phyloP scores from a whole-genome alignment of 345 rosid genomes.

The Citrus australasica region DNA sequence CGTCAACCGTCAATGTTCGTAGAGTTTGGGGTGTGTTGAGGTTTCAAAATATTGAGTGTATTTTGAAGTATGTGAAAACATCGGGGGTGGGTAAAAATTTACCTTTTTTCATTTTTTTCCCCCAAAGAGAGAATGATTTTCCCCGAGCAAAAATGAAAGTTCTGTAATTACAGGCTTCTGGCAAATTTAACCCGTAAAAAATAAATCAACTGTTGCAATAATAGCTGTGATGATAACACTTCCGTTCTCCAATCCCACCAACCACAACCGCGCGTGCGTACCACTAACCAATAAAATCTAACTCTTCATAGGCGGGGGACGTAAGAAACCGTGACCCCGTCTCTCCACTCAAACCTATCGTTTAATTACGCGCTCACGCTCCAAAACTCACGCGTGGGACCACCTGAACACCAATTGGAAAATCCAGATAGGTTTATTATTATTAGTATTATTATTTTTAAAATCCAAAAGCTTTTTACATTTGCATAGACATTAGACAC shows the following conservation, averaged over 20 bases:
- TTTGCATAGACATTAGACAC: background rate
- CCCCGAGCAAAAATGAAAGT: background rate
- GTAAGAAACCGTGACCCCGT: background rate
- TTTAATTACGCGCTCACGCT: background rate
- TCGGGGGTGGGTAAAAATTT: no score
- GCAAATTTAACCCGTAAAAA: background rate
- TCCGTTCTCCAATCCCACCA: background rate
- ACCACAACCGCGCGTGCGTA: background rate
- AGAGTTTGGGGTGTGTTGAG: no score
- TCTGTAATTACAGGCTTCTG: background rate
- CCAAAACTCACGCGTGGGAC: background rate
- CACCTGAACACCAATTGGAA: background rate
- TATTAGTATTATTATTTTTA: background rate
- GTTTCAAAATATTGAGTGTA: no score
- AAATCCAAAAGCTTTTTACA: background rate
- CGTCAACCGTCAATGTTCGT: no score
- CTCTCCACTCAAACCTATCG: background rate
- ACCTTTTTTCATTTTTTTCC: no score
- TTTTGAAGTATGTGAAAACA: no score
- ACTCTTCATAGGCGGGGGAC: background rate
- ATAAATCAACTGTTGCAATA: conserved; percentile 1
- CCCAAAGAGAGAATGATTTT: no score
- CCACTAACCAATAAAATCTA: background rate
- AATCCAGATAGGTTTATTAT: conserved; percentile 1
- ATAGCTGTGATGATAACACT: background rate